These are phyloP conservation scores for Priceomyces medius DNA, from an alignment of 805 yeast species.

Conservation along the genomic window DNA sequence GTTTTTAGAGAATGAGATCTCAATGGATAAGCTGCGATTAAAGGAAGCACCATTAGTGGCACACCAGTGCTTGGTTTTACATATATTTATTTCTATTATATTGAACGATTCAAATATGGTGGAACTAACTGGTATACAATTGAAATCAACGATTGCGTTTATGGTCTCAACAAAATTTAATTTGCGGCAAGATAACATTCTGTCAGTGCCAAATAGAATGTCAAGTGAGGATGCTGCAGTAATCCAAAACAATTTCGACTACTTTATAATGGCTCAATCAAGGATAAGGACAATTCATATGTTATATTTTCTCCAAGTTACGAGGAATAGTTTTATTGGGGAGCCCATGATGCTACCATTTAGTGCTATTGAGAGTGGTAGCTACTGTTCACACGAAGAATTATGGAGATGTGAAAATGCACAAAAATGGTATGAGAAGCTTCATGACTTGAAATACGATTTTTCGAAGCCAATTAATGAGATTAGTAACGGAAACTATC, in stretches of 20 bases:
- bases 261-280: slow-evolving; percentile 54
- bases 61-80: slow-evolving; percentile 55
- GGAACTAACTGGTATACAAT: slow-evolving; percentile 51
- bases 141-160: slow-evolving; percentile 53
- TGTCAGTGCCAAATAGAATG: slow-evolving; percentile 39
- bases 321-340: slow-evolving; percentile 47
- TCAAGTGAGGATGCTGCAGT: slow-evolving; percentile 21
- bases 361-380: slow-evolving; percentile 58
- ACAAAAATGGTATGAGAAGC: slow-evolving; percentile 49
- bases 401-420: slow-evolving; percentile 57
- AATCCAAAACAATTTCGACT: slow-evolving; percentile 45
- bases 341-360: slow-evolving; percentile 38
- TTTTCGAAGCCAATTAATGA: slow-evolving; percentile 38
- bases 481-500: slow-evolving; percentile 54
- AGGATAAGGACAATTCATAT: slow-evolving; percentile 54
- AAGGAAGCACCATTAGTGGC: slow-evolving; percentile 58
- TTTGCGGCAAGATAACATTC: slow-evolving; percentile 45
- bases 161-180: slow-evolving; percentile 53
- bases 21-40: slow-evolving; percentile 44
- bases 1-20: slow-evolving; percentile 55
- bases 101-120: slow-evolving; percentile 53
- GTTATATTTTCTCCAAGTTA: slow-evolving; percentile 49
- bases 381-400: slow-evolving; percentile 58
- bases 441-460: slow-evolving; percentile 5
- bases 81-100: slow-evolving; percentile 56